Evolutionary conservation across 768 basidiomycete genomes (phyloP).

Genomic region (Lactifluus subvellereus): DNA sequence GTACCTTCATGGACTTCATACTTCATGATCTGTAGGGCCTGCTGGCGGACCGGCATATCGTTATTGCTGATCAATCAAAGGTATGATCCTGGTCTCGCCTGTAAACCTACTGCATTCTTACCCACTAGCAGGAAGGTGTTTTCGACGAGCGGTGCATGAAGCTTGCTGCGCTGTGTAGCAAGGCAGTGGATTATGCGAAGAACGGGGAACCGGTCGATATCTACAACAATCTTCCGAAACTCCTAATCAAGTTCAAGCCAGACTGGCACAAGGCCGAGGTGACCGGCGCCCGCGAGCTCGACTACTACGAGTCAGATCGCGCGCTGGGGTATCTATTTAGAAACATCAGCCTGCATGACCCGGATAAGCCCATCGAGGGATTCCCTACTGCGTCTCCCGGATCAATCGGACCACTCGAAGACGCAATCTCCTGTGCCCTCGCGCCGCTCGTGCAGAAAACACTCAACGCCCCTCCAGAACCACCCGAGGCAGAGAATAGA

Average conservation of each 20-base stretch:
- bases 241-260: background rate
- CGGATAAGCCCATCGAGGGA: constrained; percentile 27
- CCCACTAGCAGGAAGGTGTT: background rate
- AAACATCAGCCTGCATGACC: constrained; percentile 43
- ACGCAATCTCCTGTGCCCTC: constrained; percentile 6
- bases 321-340: background rate
- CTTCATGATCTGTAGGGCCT: background rate
- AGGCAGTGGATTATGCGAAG: background rate
- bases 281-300: background rate
- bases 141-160: background rate
- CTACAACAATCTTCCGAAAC: background rate
- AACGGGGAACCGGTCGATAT: background rate
- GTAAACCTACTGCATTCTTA: background rate
- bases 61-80: background rate
- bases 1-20: background rate
- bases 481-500: background rate
- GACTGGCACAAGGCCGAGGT: constrained; percentile 2
- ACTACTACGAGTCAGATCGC: constrained; percentile 3
- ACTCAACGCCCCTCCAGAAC: background rate
- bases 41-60: background rate
- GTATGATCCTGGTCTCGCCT: background rate
- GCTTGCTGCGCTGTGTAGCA: background rate
- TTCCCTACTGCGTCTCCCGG: background rate
- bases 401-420: background rate
- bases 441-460: background rate